Conservation (phyloP, 495 filamentous ascomycete genomes). For the Aspergillus panamensis region DNA sequence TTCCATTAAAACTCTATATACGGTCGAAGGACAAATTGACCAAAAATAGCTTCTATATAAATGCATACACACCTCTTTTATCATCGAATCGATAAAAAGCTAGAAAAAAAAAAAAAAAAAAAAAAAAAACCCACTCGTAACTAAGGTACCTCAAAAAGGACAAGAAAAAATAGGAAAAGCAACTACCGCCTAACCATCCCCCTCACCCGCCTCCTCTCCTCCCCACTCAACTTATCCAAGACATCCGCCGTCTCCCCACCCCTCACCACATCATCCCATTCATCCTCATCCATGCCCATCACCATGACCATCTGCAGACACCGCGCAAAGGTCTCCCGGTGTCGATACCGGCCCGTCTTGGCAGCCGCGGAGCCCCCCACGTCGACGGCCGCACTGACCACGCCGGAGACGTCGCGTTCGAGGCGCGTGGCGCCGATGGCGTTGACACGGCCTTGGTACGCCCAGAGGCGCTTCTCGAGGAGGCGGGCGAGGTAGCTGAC, state of each 20-base stretch:
- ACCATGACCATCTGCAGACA: conserved; percentile 83
- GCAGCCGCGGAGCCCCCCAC: conserved; percentile 48
- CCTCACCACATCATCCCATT: conserved; percentile 76
- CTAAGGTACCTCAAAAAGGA: too few relatives aligned
- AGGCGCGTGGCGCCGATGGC: conserved; percentile 80
- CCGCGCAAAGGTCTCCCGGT: conserved; percentile 75
- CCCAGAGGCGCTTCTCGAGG: conserved; percentile 89
- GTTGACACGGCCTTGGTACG: conserved; percentile 75
- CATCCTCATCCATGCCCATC: conserved; percentile 96
- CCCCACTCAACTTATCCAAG: conserved; percentile 51
- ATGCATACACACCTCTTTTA: too few relatives aligned
- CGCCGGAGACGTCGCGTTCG: conserved; percentile 80
- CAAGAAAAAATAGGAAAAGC: not conserved
- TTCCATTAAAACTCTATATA: too few relatives aligned
- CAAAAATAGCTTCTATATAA: too few relatives aligned
- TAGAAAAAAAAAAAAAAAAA: not conserved
- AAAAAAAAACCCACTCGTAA: conserved; percentile 2
- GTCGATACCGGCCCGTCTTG: conserved; percentile 54
- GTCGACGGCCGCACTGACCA: conserved; percentile 71
- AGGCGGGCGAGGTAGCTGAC: conserved; percentile 68
- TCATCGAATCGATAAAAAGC: too few relatives aligned
- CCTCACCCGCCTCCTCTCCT: conserved; percentile 60
- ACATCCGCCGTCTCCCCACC: conserved; percentile 42
- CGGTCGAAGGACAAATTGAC: too few relatives aligned
- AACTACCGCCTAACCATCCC: conserved; percentile 49